A percentile compares a stretch with the other conserved stretches of the same genome.
Conservation (phyloP, 495 filamentous ascomycete genomes). For the Trichoderma erinaceum region DNA sequence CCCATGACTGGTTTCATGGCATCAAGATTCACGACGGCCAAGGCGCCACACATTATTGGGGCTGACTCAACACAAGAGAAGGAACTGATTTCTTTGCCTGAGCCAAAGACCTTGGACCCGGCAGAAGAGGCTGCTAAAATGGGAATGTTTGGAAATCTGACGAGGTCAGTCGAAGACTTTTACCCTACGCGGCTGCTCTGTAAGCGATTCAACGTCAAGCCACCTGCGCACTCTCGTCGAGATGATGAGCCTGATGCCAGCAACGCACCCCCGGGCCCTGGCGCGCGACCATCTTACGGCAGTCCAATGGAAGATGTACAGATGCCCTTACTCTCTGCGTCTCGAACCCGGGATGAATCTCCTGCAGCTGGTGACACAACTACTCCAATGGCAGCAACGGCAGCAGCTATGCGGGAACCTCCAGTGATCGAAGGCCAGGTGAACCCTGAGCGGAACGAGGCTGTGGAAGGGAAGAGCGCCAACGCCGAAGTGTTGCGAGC, state of each 20-base stretch:
- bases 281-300: background rate
- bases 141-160: conserved; percentile 90
- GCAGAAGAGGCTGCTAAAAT: conserved; percentile 82
- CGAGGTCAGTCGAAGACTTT: conserved; percentile 63
- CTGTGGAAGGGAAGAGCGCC: conserved; percentile 72
- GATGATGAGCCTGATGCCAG: conserved; percentile 42
- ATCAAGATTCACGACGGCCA: conserved; percentile 77
- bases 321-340: conserved; percentile 5
- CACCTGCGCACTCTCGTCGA: conserved; percentile 62
- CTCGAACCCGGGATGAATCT: background rate
- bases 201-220: conserved; percentile 83
- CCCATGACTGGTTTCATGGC: conserved; percentile 90
- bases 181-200: conserved; percentile 79
- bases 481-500: conserved; percentile 89
- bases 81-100: conserved; percentile 48
- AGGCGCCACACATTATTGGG: conserved; percentile 33
- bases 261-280: conserved; percentile 21
- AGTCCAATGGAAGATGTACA: conserved; percentile 8
- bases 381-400: conserved; percentile 17
- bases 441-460: conserved; percentile 78
- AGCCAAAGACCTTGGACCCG: conserved; percentile 64
- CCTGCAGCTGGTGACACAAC: conserved; percentile 15
- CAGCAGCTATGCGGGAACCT: background rate
- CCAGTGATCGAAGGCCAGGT: conserved; percentile 35
- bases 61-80: conserved; percentile 21